Percentiles rank a stretch among this genome's conserved stretches.
Evolutionary conservation across 139 green algal genomes (phyloP).

Genomic region (Coelastrella sp.): DNA sequence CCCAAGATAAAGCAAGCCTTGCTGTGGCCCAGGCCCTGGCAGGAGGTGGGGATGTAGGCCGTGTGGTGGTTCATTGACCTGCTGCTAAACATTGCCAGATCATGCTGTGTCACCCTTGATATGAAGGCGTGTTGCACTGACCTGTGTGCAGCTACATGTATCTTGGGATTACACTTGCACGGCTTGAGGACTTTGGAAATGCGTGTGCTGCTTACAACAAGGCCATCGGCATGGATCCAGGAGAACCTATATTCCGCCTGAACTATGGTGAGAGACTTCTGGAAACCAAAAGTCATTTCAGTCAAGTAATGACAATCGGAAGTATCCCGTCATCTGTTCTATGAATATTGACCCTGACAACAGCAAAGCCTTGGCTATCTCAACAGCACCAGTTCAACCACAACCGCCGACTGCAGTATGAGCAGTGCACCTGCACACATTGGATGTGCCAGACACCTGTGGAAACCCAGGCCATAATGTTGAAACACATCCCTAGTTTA

Average conservation of each 20-base stretch:
- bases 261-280: slow-evolving; percentile 75
- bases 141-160: slow-evolving; percentile 71
- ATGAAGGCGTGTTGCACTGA: background rate
- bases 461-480: no score
- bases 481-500: background rate
- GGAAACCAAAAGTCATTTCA: background rate
- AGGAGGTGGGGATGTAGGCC: background rate
- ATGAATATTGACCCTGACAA: background rate
- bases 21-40: background rate
- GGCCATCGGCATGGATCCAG: slow-evolving; percentile 71
- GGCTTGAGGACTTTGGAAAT: slow-evolving; percentile 82
- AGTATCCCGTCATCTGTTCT: background rate
- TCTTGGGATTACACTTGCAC: slow-evolving; percentile 61
- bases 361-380: no score
- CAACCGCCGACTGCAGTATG: no score
- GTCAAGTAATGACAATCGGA: no score
- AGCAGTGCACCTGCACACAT: no score
- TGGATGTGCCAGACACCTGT: no score
- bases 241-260: slow-evolving; percentile 75
- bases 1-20: no score
- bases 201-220: slow-evolving; percentile 78
- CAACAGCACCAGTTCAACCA: no score
- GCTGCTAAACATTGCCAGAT: background rate
- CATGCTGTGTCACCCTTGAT: background rate
- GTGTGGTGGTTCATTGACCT: background rate